Evolutionary conservation across 129 eudicot genomes (phyloP), one percentile per base, ranked within the genome.

Genomic region (Scalesia atractyloides): DNA sequence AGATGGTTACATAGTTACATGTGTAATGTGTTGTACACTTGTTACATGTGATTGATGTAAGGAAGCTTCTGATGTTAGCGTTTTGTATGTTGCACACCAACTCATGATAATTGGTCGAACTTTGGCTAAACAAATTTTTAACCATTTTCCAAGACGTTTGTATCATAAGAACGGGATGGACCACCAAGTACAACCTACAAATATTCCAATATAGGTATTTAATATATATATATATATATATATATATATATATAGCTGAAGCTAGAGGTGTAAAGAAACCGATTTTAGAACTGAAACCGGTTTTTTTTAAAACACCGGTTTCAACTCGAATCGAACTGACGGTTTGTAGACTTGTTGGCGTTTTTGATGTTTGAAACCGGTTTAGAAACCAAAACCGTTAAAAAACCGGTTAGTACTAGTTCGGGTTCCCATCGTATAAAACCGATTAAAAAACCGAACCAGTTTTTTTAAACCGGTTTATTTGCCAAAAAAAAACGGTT

Each of bases 31-130:
- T 53, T 36, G 76, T 70, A 62, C 76, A 77, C 4, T 36, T 58
- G 9, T 76, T 77, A 71, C 82, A 64, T 52, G 66, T 54, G 72
- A 71, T 71, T 78, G 36, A 78, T 78, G 82, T 64, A 71, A 78
- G 82, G 82, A 71, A 78, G 82, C 62, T 72, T 78, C 82, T 78
- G 77, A 71, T 70, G 77, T 53, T 78, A 63, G 73, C 77, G 71
- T 78, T 78, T 53, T 64, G 73, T 41, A 68, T 78, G 72, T 78
- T 63, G 68, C 73, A 70, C 82, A 78, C 64, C 82, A 63, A 78
- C 77, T 78, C 81, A 76, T 61, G 54, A 69, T 77, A 61, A 61
- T 20, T 51, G 49, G 72, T 63, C 82, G 72, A 71, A 78, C 82
- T 78, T 71, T 71, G 82, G 82, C 77, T 72, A 78, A 78, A 70